phyloP scores from a whole-genome alignment of 345 rosid genomes.

The Sonneratia caseolaris region DNA sequence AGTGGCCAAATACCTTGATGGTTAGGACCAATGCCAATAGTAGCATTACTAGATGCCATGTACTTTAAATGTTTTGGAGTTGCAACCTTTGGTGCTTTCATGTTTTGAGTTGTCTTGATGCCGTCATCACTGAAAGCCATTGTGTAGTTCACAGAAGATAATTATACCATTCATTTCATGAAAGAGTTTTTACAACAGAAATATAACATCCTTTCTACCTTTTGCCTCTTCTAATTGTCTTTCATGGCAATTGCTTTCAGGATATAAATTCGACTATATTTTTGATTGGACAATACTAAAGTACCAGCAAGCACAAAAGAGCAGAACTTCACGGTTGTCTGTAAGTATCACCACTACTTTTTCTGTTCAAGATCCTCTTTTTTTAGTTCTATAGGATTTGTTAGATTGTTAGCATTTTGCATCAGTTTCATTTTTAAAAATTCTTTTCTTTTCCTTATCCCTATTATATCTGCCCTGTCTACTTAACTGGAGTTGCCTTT shows the following conservation, averaged over 20 bases:
- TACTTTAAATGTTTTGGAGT: neutral
- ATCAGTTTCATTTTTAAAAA: neutral
- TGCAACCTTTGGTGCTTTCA: neutral
- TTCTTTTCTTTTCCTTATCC: constrained; percentile 1
- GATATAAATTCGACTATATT: constrained; percentile 68
- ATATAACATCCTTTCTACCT: neutral
- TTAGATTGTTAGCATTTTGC: neutral
- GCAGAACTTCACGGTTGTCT: constrained; percentile 44
- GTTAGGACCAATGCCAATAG: neutral
- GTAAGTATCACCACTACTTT: constrained; percentile 24
- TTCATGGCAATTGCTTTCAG: constrained; percentile 25
- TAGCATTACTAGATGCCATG: neutral
- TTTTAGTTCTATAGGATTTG: neutral
- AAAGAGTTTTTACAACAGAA: neutral
- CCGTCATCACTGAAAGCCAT: neutral
- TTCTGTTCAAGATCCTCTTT: neutral
- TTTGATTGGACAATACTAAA: constrained; percentile 97
- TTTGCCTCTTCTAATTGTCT: neutral
- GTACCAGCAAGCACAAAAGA: constrained; percentile 73
- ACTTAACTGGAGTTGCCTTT: neutral
- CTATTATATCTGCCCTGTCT: neutral
- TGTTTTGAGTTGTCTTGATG: too few relatives aligned
- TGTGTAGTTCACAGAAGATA: neutral
- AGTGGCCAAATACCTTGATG: neutral
- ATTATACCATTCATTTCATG: neutral